These are phyloP conservation scores for Harringtonia aguacate DNA, from an alignment of 2,329 filamentous ascomycete genomes.

Conservation along the genomic window DNA sequence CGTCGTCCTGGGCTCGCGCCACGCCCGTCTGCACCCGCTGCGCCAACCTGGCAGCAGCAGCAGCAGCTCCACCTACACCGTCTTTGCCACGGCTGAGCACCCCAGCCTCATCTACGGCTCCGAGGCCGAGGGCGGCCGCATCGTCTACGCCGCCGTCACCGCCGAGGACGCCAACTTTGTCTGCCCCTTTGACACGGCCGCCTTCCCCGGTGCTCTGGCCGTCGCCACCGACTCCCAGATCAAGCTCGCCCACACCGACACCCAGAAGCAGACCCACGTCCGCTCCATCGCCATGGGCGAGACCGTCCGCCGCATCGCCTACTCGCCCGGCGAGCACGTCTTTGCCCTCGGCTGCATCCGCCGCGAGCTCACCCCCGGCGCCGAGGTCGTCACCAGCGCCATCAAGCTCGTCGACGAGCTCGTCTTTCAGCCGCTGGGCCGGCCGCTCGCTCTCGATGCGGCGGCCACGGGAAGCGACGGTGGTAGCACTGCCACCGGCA, in stretches of 20 bases:
- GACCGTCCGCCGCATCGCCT: constrained; percentile 78
- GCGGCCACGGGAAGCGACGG: too few relatives aligned
- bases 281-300: constrained; percentile 68
- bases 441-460: constrained; percentile 50
- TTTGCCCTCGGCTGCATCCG: constrained; percentile 84
- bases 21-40: constrained; percentile 70
- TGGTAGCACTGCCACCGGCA: too few relatives aligned
- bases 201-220: constrained; percentile 70
- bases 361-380: constrained; percentile 57
- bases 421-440: constrained; percentile 65
- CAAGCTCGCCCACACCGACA: constrained; percentile 72
- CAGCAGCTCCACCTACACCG: constrained; percentile 56
- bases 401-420: constrained; percentile 89
- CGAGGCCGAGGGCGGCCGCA: constrained; percentile 73
- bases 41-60: too few relatives aligned
- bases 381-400: constrained; percentile 68
- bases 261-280: constrained; percentile 78
- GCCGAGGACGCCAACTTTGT: constrained; percentile 76
- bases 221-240: constrained; percentile 69
- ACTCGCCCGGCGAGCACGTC: constrained; percentile 65
- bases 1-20: constrained; percentile 74
- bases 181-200: constrained; percentile 70
- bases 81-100: constrained; percentile 91
- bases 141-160: constrained; percentile 89
- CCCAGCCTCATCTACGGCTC: constrained; percentile 86